Conservation (phyloP, 257 asterid genomes). For the Solanum dulcamara region DNA sequence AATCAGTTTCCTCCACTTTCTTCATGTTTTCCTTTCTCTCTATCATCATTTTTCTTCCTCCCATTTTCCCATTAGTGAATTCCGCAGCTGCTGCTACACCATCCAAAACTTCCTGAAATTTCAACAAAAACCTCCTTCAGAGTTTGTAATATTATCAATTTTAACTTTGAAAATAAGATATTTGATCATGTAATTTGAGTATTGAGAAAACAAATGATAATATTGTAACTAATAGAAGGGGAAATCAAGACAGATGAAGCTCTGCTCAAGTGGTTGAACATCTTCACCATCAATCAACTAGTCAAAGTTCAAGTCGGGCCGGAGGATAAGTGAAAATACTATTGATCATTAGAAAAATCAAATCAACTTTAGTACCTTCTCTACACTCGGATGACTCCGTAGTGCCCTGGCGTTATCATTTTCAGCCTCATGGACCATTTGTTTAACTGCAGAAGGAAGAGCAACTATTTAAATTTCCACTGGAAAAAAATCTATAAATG, state of each 20-base stretch:
- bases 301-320: not conserved
- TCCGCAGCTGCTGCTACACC: not conserved
- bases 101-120: slow-evolving; percentile 19
- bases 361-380: not conserved
- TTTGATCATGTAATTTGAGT: not conserved
- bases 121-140: not conserved
- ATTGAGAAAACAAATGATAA: not conserved
- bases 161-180: not conserved
- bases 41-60: slow-evolving; percentile 32
- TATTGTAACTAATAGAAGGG: not conserved
- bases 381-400: not conserved
- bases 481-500: not conserved
- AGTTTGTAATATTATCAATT: not conserved
- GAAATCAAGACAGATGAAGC: too few species aligned
- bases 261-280: not conserved
- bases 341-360: not conserved
- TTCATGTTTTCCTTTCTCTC: not conserved
- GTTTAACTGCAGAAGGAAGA: not conserved
- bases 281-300: not conserved
- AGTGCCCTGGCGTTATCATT: not conserved
- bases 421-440: not conserved
- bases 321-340: not conserved
- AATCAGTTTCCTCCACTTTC: not conserved
- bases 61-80: not conserved
- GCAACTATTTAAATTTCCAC: not conserved